These are phyloP conservation scores for Epichloe hybrida DNA, from an alignment of 2,329 filamentous ascomycete species.

Conservation along the genomic window DNA sequence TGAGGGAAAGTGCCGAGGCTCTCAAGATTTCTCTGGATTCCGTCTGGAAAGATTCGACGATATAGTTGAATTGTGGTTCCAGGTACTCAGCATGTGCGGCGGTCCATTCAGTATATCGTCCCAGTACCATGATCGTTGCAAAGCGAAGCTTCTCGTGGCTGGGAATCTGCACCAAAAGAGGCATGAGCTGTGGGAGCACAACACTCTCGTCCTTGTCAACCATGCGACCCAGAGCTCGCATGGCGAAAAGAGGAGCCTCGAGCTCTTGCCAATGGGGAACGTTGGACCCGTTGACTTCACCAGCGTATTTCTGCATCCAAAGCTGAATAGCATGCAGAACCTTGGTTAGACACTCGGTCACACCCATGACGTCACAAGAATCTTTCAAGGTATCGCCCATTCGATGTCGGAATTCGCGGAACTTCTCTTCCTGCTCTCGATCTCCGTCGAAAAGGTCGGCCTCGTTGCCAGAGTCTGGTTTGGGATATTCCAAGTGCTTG, in stretches of 20 bases:
- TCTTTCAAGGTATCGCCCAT: conserved; percentile 99
- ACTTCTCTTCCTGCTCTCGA: conserved; percentile 90
- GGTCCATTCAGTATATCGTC: conserved; percentile 96
- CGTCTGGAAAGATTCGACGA: conserved; percentile 83
- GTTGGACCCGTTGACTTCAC: conserved; percentile 55
- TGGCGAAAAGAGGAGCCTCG: conserved; percentile 86
- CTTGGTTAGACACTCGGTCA: conserved; percentile 81
- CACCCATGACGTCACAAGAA: conserved; percentile 89
- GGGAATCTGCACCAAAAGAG: conserved; percentile 84
- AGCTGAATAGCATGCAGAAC: conserved; percentile 72
- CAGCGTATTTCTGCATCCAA: conserved; percentile 76
- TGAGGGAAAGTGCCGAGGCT: conserved; percentile 85
- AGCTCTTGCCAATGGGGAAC: conserved; percentile 95
- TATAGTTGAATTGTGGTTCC: conserved; percentile 87
- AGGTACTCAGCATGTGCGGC: conserved; percentile 85
- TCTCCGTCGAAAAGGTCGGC: conserved; percentile 89
- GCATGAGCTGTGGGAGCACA: conserved; percentile 83
- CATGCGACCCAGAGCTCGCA: conserved; percentile 94
- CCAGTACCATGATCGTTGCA: conserved; percentile 94
- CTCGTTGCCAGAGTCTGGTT: conserved; percentile 58
- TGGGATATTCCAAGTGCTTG: conserved; percentile 76
- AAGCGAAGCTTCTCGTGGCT: conserved; percentile 97
- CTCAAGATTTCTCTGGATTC: conserved; percentile 81
- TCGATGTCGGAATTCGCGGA: conserved; percentile 87
- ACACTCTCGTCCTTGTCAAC: conserved; percentile 78